Evolutionary conservation across 345 rosid species (phyloP).

Genomic region (Aquilaria sinensis): DNA sequence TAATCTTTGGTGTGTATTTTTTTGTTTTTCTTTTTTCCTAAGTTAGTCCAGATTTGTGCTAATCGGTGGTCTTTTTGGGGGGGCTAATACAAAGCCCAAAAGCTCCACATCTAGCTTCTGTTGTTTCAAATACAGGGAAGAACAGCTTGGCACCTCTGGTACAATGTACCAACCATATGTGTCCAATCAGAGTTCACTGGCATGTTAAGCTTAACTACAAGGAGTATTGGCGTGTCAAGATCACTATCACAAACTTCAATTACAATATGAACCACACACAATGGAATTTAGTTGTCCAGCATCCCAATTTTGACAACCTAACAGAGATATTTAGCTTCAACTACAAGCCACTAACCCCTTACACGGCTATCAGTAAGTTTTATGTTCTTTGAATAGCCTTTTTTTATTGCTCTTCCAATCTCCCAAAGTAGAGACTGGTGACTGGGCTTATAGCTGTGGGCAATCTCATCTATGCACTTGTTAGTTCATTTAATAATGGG

Average conservation of each 20-base stretch:
- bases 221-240: conserved; percentile 80
- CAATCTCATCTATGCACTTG: too few species aligned
- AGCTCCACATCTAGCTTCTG: conserved; percentile 53
- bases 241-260: conserved; percentile 77
- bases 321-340: conserved; percentile 68
- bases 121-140: conserved; percentile 35
- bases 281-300: conserved; percentile 83
- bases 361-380: conserved; percentile 58
- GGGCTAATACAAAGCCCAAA: conserved; percentile 36
- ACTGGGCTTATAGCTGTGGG: too few species aligned
- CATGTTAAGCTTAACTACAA: conserved; percentile 75
- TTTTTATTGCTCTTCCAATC: not conserved
- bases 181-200: conserved; percentile 93
- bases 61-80: not conserved
- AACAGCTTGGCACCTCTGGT: conserved; percentile 44
- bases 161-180: conserved; percentile 87
- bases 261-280: conserved; percentile 71
- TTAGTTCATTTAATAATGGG: too few species aligned
- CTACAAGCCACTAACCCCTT: conserved; percentile 57
- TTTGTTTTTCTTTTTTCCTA: conserved; percentile 8
- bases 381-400: not conserved
- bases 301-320: conserved; percentile 77
- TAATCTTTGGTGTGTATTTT: not conserved
- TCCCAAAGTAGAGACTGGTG: too few species aligned
- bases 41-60: not conserved